Conservation (phyloP, 208 protist genomes). For the Trypanosoma rangeli region DNA sequence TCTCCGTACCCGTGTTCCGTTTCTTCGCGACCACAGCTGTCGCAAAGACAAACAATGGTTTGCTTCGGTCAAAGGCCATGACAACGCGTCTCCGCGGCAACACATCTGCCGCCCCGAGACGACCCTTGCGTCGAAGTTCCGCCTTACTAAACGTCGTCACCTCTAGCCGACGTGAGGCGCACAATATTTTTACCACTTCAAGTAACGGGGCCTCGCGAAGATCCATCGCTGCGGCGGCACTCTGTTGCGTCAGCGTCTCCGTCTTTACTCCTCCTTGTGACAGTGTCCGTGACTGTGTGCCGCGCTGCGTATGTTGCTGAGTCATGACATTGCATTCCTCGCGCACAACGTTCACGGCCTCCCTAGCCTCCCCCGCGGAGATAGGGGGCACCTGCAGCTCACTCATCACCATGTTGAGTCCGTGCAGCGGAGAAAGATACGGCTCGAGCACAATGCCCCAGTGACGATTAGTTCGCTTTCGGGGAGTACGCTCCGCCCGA, state of each 20-base stretch:
- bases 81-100: conserved; percentile 44
- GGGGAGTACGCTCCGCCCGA: not conserved
- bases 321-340: conserved; percentile 33
- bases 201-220: conserved; percentile 54
- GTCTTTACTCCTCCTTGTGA: not conserved
- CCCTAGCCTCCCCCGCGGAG: conserved; percentile 27
- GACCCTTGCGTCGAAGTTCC: conserved; percentile 32
- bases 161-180: conserved; percentile 29
- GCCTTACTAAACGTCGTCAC: conserved; percentile 36
- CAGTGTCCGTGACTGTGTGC: conserved; percentile 1
- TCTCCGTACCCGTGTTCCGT: not conserved
- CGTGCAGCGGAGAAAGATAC: conserved; percentile 48
- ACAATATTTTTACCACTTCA: conserved; percentile 48
- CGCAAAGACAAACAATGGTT: conserved; percentile 45
- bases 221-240: conserved; percentile 22
- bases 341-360: conserved; percentile 29
- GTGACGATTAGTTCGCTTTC: conserved; percentile 9
- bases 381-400: conserved; percentile 37
- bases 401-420: conserved; percentile 56
- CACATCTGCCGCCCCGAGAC: conserved; percentile 41
- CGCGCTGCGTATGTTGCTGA: conserved; percentile 18
- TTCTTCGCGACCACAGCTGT: conserved; percentile 29
- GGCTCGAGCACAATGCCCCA: conserved; percentile 53
- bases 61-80: conserved; percentile 46
- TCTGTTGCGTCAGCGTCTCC: conserved; percentile 7